Percentiles rank a stretch among this genome's conserved stretches.
These are phyloP conservation scores for Juncus inflexus DNA, from an alignment of 176 grass and related monocot species.

Conservation along the genomic window DNA sequence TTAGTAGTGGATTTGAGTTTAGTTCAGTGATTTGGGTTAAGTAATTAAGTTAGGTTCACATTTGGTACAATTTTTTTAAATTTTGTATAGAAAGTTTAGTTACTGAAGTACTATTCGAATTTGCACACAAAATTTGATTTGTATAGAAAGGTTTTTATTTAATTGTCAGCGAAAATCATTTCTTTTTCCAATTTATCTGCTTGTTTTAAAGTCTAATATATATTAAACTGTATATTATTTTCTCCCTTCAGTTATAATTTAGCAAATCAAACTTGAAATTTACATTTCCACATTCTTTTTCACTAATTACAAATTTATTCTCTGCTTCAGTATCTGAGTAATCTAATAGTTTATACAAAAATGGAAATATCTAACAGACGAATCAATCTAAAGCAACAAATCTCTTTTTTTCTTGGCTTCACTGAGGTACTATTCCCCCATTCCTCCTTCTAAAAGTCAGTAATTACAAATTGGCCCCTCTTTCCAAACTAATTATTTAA, in stretches of 20 bases:
- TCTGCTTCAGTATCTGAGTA: neutral
- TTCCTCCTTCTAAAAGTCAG: neutral
- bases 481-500: neutral
- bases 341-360: neutral
- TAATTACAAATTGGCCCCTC: neutral
- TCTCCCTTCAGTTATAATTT: neutral
- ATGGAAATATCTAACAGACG: slow-evolving; percentile 3
- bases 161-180: no score
- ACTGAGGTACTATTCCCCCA: slow-evolving; percentile 5
- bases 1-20: no score
- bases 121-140: no score
- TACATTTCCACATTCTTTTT: neutral
- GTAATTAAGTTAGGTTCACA: no score
- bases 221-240: neutral
- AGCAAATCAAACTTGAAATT: neutral
- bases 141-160: no score
- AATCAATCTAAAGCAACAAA: slow-evolving; percentile 15
- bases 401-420: neutral
- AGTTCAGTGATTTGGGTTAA: no score
- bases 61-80: no score
- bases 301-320: neutral
- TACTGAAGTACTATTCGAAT: no score
- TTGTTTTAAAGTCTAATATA: slow-evolving; percentile 9
- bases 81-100: no score
- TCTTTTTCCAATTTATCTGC: neutral